phyloP scores from a whole-genome alignment of 1,284 basidiomycete species.

The Pseudozyma hubeiensis region DNA sequence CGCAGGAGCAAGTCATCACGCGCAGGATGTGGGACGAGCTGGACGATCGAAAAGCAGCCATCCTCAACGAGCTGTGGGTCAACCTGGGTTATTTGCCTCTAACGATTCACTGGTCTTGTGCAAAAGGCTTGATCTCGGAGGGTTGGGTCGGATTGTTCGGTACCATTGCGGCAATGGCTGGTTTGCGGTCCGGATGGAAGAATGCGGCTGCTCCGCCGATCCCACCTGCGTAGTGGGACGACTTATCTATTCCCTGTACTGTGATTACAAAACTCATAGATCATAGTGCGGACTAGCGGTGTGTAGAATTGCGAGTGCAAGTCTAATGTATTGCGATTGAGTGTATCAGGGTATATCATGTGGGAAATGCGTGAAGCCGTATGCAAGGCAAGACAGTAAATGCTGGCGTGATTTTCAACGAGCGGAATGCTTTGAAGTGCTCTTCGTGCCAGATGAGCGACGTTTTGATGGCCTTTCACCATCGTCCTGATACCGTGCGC shows the following conservation, averaged over 20 bases:
- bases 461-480: slow-evolving; percentile 1
- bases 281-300: too few species aligned
- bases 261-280: too few species aligned
- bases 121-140: slow-evolving; percentile 58
- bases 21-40: slow-evolving; percentile 65
- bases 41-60: slow-evolving; percentile 75
- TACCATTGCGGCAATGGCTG: slow-evolving; percentile 63
- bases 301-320: too few species aligned
- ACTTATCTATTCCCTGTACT: neutral
- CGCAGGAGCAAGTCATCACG: slow-evolving; percentile 62
- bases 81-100: slow-evolving; percentile 82
- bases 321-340: neutral
- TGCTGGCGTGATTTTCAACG: neutral
- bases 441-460: neutral
- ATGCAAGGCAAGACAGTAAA: neutral
- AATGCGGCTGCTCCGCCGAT: slow-evolving; percentile 46
- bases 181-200: slow-evolving; percentile 62
- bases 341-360: slow-evolving; percentile 1
- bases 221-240: slow-evolving; percentile 1
- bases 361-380: neutral
- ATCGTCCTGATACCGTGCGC: neutral
- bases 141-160: slow-evolving; percentile 67
- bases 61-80: slow-evolving; percentile 79
- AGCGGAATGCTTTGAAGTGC: neutral
- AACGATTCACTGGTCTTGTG: slow-evolving; percentile 79